Base-by-base conservation (phyloP, 2,329 filamentous ascomycete species). In the Botrytis byssoidea region DNA sequence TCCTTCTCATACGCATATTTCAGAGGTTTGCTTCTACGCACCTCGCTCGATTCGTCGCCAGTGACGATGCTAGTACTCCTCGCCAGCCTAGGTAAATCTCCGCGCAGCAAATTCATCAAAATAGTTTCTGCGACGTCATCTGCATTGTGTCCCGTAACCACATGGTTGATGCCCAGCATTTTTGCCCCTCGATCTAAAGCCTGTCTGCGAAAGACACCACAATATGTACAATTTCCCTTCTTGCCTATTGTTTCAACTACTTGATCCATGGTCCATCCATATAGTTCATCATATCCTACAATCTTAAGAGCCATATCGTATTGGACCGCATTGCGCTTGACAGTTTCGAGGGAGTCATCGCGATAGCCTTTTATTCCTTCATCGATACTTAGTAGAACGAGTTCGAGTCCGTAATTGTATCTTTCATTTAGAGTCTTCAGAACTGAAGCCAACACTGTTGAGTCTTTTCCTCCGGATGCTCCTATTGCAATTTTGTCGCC, bases 1-100 rank as follows among this genome's bases (percentile, higher is more conserved):
- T 99, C 96, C 84, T 99, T 99, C 82, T 99, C 96, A 81, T 98
- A 99, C 1, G 95, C 95, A 82, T 98, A 99, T 83, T 99, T 98
- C 64, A 99, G 87, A 22, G 96, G 96, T 83, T 99, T 99, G 83
- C 93, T 97, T 77, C 96, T 89, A 85, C 97, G 97, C 77, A 98
- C 95, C 75, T 97, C 94, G 74, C 93, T 94, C n/a, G 87, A 88
- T 46, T 90, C 85, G 79, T 90, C 91, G 59, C 88, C 92, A 3
- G 91, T 99, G 22, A 98, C 87, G 78, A 99, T 98, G 77, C 90
- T 96, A 3, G 96, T 98, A 71, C 94, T 95, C 75, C 96, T 87
- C 22, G 95, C 93, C 18, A 99, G 84, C 44, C 96, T 90, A 0
- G 96, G 93, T 60, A 99, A 83, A 82, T 99, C 96, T 35, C 95